These are phyloP conservation scores for Fusarium zealandicum DNA, from an alignment of 2,329 filamentous ascomycete species.

Conservation along the genomic window DNA sequence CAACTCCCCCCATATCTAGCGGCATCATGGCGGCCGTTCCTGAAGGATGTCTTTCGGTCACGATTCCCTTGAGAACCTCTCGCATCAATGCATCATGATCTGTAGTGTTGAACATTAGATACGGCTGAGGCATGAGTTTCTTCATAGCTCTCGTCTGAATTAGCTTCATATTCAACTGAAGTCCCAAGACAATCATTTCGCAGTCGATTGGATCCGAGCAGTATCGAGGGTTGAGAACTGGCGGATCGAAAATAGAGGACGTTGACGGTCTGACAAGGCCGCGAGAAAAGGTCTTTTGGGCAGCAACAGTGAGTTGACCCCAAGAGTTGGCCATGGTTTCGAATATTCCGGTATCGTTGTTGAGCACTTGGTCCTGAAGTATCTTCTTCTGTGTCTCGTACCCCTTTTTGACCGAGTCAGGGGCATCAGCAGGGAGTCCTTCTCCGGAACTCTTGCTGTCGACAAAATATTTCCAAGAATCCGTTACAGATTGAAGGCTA, in stretches of 20 bases:
- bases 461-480: slow-evolving; percentile 6
- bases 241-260: slow-evolving; percentile 6
- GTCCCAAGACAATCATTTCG: slow-evolving; percentile 18
- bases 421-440: not conserved
- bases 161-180: slow-evolving; percentile 16
- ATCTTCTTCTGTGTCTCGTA: slow-evolving; percentile 14
- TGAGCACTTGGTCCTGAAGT: slow-evolving; percentile 5
- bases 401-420: slow-evolving; percentile 7
- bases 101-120: slow-evolving; percentile 7
- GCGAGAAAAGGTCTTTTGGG: slow-evolving; percentile 24
- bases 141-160: slow-evolving; percentile 16
- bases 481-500: slow-evolving; percentile 2
- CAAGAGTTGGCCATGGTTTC: slow-evolving; percentile 17
- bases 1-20: slow-evolving; percentile 25
- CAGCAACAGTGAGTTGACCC: slow-evolving; percentile 19
- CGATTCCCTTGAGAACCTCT: not conserved
- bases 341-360: slow-evolving; percentile 15
- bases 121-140: slow-evolving; percentile 11
- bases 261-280: slow-evolving; percentile 7
- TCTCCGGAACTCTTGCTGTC: slow-evolving; percentile 2
- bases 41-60: slow-evolving; percentile 16
- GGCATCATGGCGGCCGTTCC: slow-evolving; percentile 22
- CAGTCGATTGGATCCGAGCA: slow-evolving; percentile 24
- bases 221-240: slow-evolving; percentile 16
- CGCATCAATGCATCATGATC: slow-evolving; percentile 6